Evolutionary conservation across 306 rosid species (phyloP), one percentile per base, ranked within the genome.

Genomic region (Ammopiptanthus mongolicus): DNA sequence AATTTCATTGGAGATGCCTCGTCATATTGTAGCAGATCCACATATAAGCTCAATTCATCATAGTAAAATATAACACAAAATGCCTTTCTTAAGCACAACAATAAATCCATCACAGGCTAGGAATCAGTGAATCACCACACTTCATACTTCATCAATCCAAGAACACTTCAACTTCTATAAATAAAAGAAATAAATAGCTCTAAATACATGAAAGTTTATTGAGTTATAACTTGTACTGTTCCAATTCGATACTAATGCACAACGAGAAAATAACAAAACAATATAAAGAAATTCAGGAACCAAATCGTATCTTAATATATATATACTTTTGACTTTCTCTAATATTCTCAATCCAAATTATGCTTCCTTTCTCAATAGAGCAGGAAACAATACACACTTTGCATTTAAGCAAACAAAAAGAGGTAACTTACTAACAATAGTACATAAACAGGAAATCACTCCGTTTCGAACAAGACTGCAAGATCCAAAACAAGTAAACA

Each of bases 381-480:
- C 48, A 60, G 15, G 46, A 51, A 65, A 42, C 78, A 65, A 42
- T 39, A 69, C 22, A 69, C 70, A 51, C 77, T 51, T 71, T 50
- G 42, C 68, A 58, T 33, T 34, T 6, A 67, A 67, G 75, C 80
- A 51, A 76, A 77, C 60, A 42, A 55, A 55, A 60, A 28, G 10
- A n/a, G 12, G 36, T 47, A 76, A 37, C 77, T 75, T 48, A 58
- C 56, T 15, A 51, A 31, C 51, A 72, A 80, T 59, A 21, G 66
- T 6, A 59, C 29, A 50, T n/a, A 48, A 79, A 58, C 14, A 78
- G 0, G 41, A 52, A 83, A 48, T 42, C 58, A n/a, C n/a, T n/a
- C n/a, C n/a, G n/a, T n/a, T n/a, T n/a, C n/a, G n/a, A n/a, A n/a
- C n/a, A n/a, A n/a, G n/a, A n/a, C n/a, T n/a, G n/a, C n/a, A n/a